Evolutionary conservation across 495 filamentous ascomycete genomes (phyloP), one percentile per base, ranked within the genome.

Genomic region (Daldinia decipiens): DNA sequence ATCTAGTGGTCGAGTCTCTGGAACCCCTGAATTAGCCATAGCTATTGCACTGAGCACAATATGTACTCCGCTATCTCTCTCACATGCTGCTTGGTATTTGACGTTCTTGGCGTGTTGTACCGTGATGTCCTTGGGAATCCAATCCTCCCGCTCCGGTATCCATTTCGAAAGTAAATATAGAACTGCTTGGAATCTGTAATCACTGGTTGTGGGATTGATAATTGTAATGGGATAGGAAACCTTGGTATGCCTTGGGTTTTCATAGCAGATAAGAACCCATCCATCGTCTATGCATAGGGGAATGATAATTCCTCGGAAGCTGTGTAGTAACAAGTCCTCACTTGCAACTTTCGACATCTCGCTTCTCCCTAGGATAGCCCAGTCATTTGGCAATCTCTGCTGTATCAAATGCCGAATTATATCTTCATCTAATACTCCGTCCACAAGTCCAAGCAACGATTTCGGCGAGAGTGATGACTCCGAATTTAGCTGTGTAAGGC

Each of bases 21-120:
- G 59, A 13, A 65, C 55, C 4, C 59, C 34, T 38, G 43, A 59
- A 17, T 38, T 59, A 13, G 32, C 65, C 55, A 73, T 65, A 3
- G 65, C 29, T 21, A 32, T 24, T 15, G 70, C 70, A 17, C 69
- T 19, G 19, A 65, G 45, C 34, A 68, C 53, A 36, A 65, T 19
- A 15, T 66, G 66, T 7, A 70, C 29, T 3, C 40, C 55, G 19
- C 60, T 62, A 21, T 73, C 61, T 19, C 3, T 9, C 8, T 53
- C 34, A 5, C 24, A 52, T 5, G 36, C 36, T 43, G 32, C 53
- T 53, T 53, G 40, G 40, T 27, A 43, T 31, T 50, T 38, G 12
- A 39, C 11, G n/a, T 15, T 34, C 9, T 67, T 19, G 26, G 43
- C 32, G 15, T 12, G 6, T 19, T 27, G 27, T 26, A 15, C 6